A percentile compares a stretch with the other conserved stretches of the same genome.
phyloP scores from a whole-genome alignment of 805 yeast genomes.

The Starmerella gropengiesseri region DNA sequence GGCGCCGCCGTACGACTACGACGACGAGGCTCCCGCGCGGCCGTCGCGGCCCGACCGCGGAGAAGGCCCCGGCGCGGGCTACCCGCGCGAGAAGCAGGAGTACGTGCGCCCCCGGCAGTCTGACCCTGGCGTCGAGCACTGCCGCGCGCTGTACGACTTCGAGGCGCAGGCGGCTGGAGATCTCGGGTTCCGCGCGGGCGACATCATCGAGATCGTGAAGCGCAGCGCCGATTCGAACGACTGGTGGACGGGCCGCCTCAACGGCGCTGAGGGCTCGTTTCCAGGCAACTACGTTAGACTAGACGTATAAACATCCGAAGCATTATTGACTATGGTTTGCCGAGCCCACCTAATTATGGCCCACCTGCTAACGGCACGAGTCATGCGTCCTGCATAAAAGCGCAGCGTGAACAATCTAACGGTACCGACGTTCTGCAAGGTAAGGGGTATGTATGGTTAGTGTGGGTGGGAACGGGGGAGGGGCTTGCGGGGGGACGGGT shows the following conservation, averaged over 20 bases:
- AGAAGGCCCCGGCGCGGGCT: background rate
- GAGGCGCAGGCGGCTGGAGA: conserved; percentile 91
- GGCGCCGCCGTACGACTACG: conserved; percentile 19
- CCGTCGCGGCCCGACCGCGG: conserved; percentile 22
- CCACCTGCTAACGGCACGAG: background rate
- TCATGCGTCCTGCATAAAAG: no score
- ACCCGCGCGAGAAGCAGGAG: conserved; percentile 22
- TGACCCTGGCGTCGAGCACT: conserved; percentile 32
- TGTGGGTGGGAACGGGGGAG: no score
- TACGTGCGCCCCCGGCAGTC: conserved; percentile 22
- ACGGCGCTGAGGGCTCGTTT: conserved; percentile 82
- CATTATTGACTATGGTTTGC: no score
- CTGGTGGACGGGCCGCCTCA: conserved; percentile 93
- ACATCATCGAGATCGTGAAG: conserved; percentile 69
- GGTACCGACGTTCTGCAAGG: no score
- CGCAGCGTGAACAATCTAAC: no score
- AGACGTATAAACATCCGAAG: background rate
- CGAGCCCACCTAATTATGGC: no score
- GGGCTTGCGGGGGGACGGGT: no score
- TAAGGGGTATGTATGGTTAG: no score
- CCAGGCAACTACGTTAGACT: conserved; percentile 94
- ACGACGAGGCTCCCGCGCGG: conserved; percentile 20
- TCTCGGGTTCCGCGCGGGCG: conserved; percentile 76
- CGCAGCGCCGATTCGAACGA: conserved; percentile 78
- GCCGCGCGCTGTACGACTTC: conserved; percentile 87